Evolutionary conservation across 805 yeast genomes (phyloP), one percentile per base, ranked within the genome.

Genomic region (Cyberlindnera xishuangbannaensis): DNA sequence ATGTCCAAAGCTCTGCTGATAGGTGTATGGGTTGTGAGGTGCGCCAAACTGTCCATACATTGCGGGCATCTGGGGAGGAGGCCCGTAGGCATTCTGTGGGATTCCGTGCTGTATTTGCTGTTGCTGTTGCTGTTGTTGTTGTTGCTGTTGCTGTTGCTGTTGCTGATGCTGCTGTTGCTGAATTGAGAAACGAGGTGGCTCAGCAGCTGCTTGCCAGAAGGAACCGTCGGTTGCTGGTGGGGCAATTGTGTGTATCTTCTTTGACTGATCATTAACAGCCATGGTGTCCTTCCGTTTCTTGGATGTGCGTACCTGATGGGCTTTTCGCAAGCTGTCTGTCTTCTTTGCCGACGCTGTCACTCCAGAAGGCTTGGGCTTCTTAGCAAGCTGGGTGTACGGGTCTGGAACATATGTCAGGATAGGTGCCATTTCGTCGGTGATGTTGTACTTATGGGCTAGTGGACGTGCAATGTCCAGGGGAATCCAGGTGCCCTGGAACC

Each of bases 401-500:
- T 59, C 71, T 44, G 70, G 71, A 47, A 53, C 69, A 47, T 74
- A 80, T 28, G 68, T 69, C 31, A 82, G 56, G 2, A 82, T 73
- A 5, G 58, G 69, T 17, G 69, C 66, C 33, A 77, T 63, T 8
- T 67, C 63, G 17, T 71, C 75, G 26, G 65, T 58, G 14, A 76
- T 72, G 1, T 68, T 70, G 44, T 73, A 69, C 30, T 63, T 64
- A 28, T 65, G 61, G 4, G 77, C 78, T 45, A 80, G 62, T 29
- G 72, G 66, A 27, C 66, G 66, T 3, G 90, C 90, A 42, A 75
- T 72, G 3, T 66, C 68, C 25, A 83, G 53, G 1, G 94, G 92
- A 25, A 83, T 76, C 92, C 92, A 83, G 2, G 94, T 82, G 5
- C 94, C 94, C 59, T 83, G 92, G 51, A 81, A 83, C 32, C 86